Conservation (phyloP, 805 yeast genomes). For the Kuraishia hungarica region DNA sequence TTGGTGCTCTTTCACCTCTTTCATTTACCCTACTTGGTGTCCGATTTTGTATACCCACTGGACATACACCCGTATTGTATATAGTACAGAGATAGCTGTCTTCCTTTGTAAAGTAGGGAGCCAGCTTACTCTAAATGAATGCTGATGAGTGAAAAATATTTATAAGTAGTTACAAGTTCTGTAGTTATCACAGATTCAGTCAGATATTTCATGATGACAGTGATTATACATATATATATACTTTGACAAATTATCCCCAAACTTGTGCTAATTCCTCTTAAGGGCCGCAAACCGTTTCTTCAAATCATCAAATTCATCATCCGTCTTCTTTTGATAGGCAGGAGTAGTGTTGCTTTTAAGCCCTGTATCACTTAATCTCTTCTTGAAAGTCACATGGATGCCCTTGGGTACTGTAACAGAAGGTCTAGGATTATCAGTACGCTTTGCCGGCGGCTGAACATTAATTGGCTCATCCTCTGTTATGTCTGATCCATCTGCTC, state of each 20-base stretch:
- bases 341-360: constrained; percentile 4
- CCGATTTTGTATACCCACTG: not conserved
- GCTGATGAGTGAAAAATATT: not conserved
- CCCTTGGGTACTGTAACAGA: constrained; percentile 31
- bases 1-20: not conserved
- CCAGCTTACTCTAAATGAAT: not conserved
- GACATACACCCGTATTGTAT: not conserved
- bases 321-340: constrained; percentile 15
- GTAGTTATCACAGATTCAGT: too few relatives aligned
- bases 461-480: constrained; percentile 27
- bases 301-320: constrained; percentile 53
- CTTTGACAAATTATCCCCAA: too few relatives aligned
- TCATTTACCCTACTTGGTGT: not conserved
- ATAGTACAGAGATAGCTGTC: not conserved
- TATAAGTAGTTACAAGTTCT: not conserved
- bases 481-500: constrained; percentile 9
- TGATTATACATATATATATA: too few relatives aligned
- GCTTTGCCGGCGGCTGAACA: constrained; percentile 31
- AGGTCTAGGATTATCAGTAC: constrained; percentile 30
- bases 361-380: constrained; percentile 14
- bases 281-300: constrained; percentile 74
- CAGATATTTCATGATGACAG: too few relatives aligned
- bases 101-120: not conserved
- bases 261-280: constrained; percentile 25
- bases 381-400: constrained; percentile 22